phyloP scores from a whole-genome alignment of 75 land plant species.

The Selaginella tamariscina region DNA sequence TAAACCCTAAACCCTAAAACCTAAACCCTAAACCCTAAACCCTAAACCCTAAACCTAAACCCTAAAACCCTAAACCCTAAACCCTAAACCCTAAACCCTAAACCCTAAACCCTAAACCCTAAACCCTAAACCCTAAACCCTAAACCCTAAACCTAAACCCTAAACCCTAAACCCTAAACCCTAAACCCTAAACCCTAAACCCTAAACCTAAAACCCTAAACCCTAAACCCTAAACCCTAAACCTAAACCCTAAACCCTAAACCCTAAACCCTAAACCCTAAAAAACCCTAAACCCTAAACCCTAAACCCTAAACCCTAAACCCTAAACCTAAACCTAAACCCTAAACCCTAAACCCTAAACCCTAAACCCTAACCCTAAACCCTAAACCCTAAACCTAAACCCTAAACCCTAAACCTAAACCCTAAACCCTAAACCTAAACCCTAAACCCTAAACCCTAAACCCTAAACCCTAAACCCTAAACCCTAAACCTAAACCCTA shows the following conservation, averaged over 20 bases:
- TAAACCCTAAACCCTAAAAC: neutral
- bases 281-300: slow-evolving; percentile 2
- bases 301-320: slow-evolving; percentile 3
- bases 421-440: too few species aligned
- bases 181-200: slow-evolving; percentile 21
- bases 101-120: slow-evolving; percentile 26
- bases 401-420: too few species aligned
- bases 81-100: slow-evolving; percentile 28
- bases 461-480: too few species aligned
- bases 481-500: too few species aligned
- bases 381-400: slow-evolving; percentile 3
- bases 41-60: slow-evolving; percentile 20
- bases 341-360: slow-evolving; percentile 2
- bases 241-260: slow-evolving; percentile 1
- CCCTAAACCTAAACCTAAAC: neutral
- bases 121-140: slow-evolving; percentile 24
- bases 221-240: neutral
- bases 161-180: slow-evolving; percentile 22
- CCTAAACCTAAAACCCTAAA: neutral
- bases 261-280: slow-evolving; percentile 3
- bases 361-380: neutral
- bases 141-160: slow-evolving; percentile 24
- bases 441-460: too few species aligned
- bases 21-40: slow-evolving; percentile 4
- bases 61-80: slow-evolving; percentile 27